Evolutionary conservation across 306 rosid genomes (phyloP), one percentile per base, ranked within the genome.

Genomic region (Casuarina cunninghamiana): DNA sequence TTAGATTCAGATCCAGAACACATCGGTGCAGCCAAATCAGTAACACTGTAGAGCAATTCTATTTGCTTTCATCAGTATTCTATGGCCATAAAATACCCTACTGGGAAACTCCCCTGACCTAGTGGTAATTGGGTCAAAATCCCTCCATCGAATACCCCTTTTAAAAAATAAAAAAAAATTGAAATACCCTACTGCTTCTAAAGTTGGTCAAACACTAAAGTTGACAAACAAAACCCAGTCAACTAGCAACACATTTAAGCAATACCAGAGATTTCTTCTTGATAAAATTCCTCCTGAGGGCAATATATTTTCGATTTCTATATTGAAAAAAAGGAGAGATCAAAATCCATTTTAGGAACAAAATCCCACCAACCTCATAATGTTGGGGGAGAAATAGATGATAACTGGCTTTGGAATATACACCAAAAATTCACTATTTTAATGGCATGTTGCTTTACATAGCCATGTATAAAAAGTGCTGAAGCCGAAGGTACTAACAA

Each of bases 271-370:
- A 67, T 11, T 1, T 26, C 42, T 41, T 17, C 4, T 13, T 42
- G 7, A 41, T 10, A 41, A 66, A 37, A 57, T 3, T 13, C 35
- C 21, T 38, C 49, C 54, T 76, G 53, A 65, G 53, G 3, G 74
- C 74, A 77, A 51, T 69, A 42, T 4, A 38, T 69, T 61, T 44
- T 69, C 71, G 35, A 26, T 44, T 75, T 75, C 58, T 44, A 44
- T 21, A 58, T 44, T 12, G 69, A 19, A n/a, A n/a, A 21, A 21
- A 21, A 57, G 50, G 15, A 65, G 62, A 35, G 41, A 35, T 41
- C 58, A 21, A 53, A 42, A 37, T 16, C 53, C 21, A 50, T 32
- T 32, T 9, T 6, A 60, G 73, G 53, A 48, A 63, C 21, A 55
- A 71, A 53, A 43, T 50, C 54, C 39, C 69, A 72, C 73, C 53